Conservation (phyloP, 257 asterid genomes). For the Capsicum chinense region DNA sequence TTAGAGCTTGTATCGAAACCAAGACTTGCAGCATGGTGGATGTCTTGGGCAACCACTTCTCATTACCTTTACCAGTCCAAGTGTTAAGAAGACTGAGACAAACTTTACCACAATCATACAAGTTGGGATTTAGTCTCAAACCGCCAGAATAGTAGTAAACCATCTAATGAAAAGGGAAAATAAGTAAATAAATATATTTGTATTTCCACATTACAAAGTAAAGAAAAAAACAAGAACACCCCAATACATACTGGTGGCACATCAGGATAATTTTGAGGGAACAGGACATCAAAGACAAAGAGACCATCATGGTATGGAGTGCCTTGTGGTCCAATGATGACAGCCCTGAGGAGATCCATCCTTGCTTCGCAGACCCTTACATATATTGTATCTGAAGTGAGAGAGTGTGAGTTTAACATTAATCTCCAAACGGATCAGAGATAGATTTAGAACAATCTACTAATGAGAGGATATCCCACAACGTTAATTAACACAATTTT, state of each 20-base stretch:
- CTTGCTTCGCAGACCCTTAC: slow-evolving; percentile 60
- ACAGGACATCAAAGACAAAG: slow-evolving; percentile 54
- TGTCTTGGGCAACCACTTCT: slow-evolving; percentile 54
- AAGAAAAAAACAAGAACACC: neutral
- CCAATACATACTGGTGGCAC: slow-evolving; percentile 53
- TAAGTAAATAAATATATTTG: neutral
- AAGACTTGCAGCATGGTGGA: slow-evolving; percentile 65
- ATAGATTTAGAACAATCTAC: neutral
- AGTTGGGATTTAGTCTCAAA: slow-evolving; percentile 57
- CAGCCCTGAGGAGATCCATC: slow-evolving; percentile 66
- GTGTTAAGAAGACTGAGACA: slow-evolving; percentile 66
- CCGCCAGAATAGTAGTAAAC: slow-evolving; percentile 63
- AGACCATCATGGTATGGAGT: slow-evolving; percentile 70
- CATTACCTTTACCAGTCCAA: slow-evolving; percentile 57
- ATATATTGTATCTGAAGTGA: slow-evolving; percentile 49
- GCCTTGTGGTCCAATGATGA: slow-evolving; percentile 64
- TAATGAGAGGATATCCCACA: neutral
- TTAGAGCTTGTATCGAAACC: slow-evolving; percentile 60
- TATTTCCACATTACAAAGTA: neutral
- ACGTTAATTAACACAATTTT: neutral
- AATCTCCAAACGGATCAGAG: neutral
- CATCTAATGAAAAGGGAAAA: slow-evolving; percentile 40
- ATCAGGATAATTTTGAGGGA: slow-evolving; percentile 54
- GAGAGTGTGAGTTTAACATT: neutral
- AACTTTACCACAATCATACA: slow-evolving; percentile 66